These are phyloP conservation scores for Phialemoniopsis sp. DNA, from an alignment of 2,329 filamentous ascomycete species.

Conservation along the genomic window DNA sequence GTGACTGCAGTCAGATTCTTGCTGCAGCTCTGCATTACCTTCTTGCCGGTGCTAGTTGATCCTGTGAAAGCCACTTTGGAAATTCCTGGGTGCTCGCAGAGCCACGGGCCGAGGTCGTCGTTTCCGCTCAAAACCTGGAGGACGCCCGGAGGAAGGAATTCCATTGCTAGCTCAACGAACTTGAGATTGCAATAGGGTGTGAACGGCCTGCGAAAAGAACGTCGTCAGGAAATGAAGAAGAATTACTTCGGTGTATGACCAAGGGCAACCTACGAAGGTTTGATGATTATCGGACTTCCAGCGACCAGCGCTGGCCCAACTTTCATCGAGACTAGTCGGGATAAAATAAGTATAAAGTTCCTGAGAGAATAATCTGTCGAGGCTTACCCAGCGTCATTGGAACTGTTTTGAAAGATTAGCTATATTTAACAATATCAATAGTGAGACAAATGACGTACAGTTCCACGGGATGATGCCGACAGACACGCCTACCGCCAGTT, in stretches of 20 bases:
- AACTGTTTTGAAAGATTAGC: too few relatives aligned
- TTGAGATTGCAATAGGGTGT: slow-evolving; percentile 57
- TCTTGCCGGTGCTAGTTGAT: slow-evolving; percentile 55
- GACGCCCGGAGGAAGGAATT: slow-evolving; percentile 58
- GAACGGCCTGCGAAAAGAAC: slow-evolving; percentile 27
- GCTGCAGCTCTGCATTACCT: slow-evolving; percentile 51
- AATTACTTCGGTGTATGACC: too few relatives aligned
- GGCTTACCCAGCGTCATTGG: too few relatives aligned
- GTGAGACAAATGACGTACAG: slow-evolving; percentile 59
- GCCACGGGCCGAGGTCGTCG: slow-evolving; percentile 53
- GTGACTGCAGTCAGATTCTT: slow-evolving; percentile 56
- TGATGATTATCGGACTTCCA: slow-evolving; percentile 52
- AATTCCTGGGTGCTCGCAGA: slow-evolving; percentile 55
- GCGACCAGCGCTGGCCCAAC: slow-evolving; percentile 52
- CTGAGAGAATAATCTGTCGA: too few relatives aligned
- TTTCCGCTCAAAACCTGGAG: slow-evolving; percentile 57
- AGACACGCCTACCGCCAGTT: slow-evolving; percentile 45
- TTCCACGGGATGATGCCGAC: slow-evolving; percentile 73
- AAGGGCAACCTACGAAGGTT: slow-evolving; percentile 25
- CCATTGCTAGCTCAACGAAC: slow-evolving; percentile 49
- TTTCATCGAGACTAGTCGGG: slow-evolving; percentile 39
- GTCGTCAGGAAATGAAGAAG: slow-evolving; percentile 27
- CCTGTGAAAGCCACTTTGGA: slow-evolving; percentile 62
- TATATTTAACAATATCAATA: too few relatives aligned
- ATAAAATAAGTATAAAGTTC: too few relatives aligned